Base-by-base conservation (phyloP, 2,329 filamentous ascomycete species). In the Fusarium transvaalense region DNA sequence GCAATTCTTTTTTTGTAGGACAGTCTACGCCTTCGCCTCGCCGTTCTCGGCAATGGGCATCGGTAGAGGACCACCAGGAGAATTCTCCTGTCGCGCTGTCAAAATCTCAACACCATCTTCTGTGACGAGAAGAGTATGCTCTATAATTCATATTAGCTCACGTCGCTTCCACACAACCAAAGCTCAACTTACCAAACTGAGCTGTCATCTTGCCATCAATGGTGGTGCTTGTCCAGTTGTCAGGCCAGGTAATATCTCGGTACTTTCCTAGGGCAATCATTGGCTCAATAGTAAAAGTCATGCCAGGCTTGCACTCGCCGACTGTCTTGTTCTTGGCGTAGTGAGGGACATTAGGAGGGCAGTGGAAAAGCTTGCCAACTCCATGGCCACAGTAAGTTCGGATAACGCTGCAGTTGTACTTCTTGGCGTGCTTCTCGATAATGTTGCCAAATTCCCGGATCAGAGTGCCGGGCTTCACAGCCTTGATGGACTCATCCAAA, bases 271-370 rank as follows among this genome's bases (percentile, higher is more conserved):
- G 80, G 39, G 93, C 94, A 77, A 99, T 94, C 96, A 99, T 99
- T 17, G 96, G 96, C 82, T 99, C 96, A 65, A 99, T 99, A 1
- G 96, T 99, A 76, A 99, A 99, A 69, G 94, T 97, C 94, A 98
- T 97, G 55, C 96, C 96, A 1, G 93, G 91, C 83, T 97, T 97
- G 63, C 94, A 96, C 73, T 92, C 89, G 48, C 96, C 96, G 2
- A 97, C 92, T 0, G 95, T 93, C 87, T 98, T 99, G 82, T 98
- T 99, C 86, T 97, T 98, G 60, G 91, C 95, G 76, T 99, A 99
- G 80, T 99, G 96, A 7, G 96, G 96, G 53, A 99, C 91, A 77
- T 97, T 98, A 2, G 96, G 96, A 29, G 94, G 89, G 78, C 90
- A 92, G 81, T 99, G 96, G 86, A 99, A 99, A 42, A 97, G 85